A percentile compares a stretch with the other conserved stretches of the same genome.
Conservation (phyloP, 305 asterid species). For the Euphrasia arctica region DNA sequence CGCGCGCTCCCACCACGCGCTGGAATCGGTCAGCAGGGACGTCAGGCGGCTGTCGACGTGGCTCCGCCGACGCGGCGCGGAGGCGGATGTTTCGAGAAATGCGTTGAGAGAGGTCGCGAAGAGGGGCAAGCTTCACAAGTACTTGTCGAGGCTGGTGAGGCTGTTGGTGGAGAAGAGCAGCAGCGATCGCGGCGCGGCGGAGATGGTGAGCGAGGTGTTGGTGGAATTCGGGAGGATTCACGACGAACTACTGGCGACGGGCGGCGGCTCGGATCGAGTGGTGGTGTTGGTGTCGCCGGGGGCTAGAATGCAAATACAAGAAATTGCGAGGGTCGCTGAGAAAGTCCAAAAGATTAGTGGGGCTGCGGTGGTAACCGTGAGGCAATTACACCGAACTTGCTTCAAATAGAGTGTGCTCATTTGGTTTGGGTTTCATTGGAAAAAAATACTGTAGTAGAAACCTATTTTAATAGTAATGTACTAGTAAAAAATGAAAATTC, state of each 20-base stretch:
- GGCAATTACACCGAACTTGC: no score
- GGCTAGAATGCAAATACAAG: slow-evolving; percentile 27
- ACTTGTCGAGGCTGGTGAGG: slow-evolving; percentile 30
- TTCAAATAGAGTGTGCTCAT: no score
- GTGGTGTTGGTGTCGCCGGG: slow-evolving; percentile 26
- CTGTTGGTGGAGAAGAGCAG: slow-evolving; percentile 26
- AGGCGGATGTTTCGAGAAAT: slow-evolving; percentile 22
- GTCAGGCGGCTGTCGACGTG: slow-evolving; percentile 29
- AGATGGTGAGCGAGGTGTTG: slow-evolving; percentile 26
- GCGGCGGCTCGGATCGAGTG: neutral
- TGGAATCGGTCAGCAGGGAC: slow-evolving; percentile 25
- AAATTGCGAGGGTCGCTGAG: slow-evolving; percentile 30
- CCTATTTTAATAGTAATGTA: no score
- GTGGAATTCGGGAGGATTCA: slow-evolving; percentile 32
- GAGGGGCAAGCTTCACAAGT: slow-evolving; percentile 28
- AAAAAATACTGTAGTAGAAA: no score
- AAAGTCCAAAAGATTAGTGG: slow-evolving; percentile 39
- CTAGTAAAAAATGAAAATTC: no score
- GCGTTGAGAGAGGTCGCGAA: slow-evolving; percentile 23
- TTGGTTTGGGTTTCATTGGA: no score
- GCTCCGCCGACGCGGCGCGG: slow-evolving; percentile 23
- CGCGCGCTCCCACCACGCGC: slow-evolving; percentile 25
- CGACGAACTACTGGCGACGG: slow-evolving; percentile 19
- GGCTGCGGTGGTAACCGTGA: slow-evolving; percentile 37
- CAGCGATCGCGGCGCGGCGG: slow-evolving; percentile 13